These are phyloP conservation scores for Microcyclospora tardicrescens DNA, from an alignment of 2,329 filamentous ascomycete species.

Conservation along the genomic window DNA sequence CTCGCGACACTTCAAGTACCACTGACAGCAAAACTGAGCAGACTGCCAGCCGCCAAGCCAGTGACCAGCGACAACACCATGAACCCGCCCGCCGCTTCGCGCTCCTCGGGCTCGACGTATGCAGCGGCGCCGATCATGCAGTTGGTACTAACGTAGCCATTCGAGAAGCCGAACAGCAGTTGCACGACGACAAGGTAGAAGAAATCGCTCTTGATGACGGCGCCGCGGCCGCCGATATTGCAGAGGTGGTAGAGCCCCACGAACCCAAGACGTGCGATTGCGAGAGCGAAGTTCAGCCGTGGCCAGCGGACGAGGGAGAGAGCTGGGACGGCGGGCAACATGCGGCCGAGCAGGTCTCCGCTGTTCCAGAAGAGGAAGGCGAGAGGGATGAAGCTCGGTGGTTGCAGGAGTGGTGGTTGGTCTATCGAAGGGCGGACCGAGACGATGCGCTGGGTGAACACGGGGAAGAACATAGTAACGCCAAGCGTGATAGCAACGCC, in stretches of 20 bases:
- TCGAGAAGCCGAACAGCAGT: conserved; percentile 68
- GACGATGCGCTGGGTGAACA: conserved; percentile 55
- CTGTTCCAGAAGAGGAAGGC: conserved; percentile 89
- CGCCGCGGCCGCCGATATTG: conserved; percentile 69
- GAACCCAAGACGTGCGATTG: conserved; percentile 54
- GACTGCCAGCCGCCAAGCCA: conserved; percentile 71
- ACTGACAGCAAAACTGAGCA: conserved; percentile 70
- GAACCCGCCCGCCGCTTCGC: conserved; percentile 81
- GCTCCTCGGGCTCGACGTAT: conserved; percentile 70
- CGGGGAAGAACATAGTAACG: conserved; percentile 78
- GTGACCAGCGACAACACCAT: conserved; percentile 86
- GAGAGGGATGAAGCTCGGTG: conserved; percentile 73
- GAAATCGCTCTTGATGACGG: conserved; percentile 61
- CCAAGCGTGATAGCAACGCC: conserved; percentile 70
- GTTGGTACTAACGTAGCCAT: conserved; percentile 73
- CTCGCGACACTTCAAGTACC: conserved; percentile 9
- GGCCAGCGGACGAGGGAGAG: conserved; percentile 50
- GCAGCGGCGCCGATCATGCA: conserved; percentile 85
- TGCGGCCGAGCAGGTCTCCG: conserved; percentile 68
- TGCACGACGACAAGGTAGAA: conserved; percentile 84
- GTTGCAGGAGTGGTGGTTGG: conserved; percentile 50
- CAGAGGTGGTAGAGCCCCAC: conserved; percentile 81
- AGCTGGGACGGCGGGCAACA: conserved; percentile 48
- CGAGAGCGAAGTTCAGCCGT: conserved; percentile 51
- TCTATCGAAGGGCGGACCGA: conserved; percentile 29